Evolutionary conservation across 1,284 basidiomycete species (phyloP), one percentile per base, ranked within the genome.

Genomic region (Heterobasidion occidentale): DNA sequence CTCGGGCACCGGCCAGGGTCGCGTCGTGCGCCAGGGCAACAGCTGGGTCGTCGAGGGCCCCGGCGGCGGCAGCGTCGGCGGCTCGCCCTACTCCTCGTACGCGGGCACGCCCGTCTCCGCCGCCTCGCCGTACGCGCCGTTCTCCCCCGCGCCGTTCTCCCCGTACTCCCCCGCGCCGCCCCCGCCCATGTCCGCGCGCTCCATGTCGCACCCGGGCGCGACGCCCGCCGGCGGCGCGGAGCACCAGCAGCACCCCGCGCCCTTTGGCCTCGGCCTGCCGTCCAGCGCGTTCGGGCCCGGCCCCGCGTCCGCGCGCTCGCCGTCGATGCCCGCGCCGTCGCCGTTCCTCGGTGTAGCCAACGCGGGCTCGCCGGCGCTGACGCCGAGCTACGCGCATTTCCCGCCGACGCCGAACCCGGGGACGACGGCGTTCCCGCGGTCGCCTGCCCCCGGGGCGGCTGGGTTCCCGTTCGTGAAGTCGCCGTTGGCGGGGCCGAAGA

Each of bases 21-120:
- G 65, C 0, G 69, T 74, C 47, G 63, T 73, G 11, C 67, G 73
- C 9, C 73, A 76, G 56, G 77, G 76, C 7, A 68, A 59, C 45
- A 70, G 72, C 7, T 80, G 78, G 77, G 68, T 69, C 46, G 72
- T 73, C 46, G 78, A 80, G 14, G 72, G 74, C 33, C 15, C 48
- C 27, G 27, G 27, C 27, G 27, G 27, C 27, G 27, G 27, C 27
- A 27, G 27, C 27, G 27, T 27, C 27, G 27, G 19, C 44, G 69
- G 68, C 7, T 69, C 66, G 27, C 70, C 72, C 1, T 74, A 73
- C 61, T 59, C 60, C 19, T 71, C 67, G 55, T 74, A 76, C 57
- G 65, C 70, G 11, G 67, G 67, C 50, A 76, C 76, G 1, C 76
- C 78, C 0, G 62, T 62, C 9, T 61, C 71, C 1, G 68, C 64